phyloP scores from a whole-genome alignment of 2,329 filamentous ascomycete species.

The Apiospora hydei region DNA sequence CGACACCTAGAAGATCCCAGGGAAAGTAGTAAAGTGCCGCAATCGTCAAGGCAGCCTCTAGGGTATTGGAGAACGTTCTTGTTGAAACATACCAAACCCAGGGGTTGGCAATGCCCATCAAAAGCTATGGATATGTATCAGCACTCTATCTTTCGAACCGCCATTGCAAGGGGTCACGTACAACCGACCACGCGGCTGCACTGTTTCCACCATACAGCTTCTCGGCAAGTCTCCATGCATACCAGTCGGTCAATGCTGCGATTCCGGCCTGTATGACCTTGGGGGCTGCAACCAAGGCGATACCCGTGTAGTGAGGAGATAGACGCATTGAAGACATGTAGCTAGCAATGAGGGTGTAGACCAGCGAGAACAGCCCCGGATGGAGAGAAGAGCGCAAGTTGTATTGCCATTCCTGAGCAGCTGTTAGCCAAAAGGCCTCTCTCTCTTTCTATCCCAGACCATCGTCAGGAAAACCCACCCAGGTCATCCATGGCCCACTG shows the following conservation, averaged over 20 bases:
- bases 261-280: slow-evolving; percentile 79
- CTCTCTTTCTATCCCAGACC: not conserved
- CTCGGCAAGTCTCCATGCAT: slow-evolving; percentile 82
- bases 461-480: slow-evolving; percentile 66
- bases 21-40: slow-evolving; percentile 85
- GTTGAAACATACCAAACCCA: slow-evolving; percentile 98
- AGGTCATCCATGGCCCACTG: slow-evolving; percentile 91
- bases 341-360: slow-evolving; percentile 70
- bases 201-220: slow-evolving; percentile 73
- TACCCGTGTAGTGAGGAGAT: slow-evolving; percentile 23
- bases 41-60: slow-evolving; percentile 88
- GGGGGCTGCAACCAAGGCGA: slow-evolving; percentile 70
- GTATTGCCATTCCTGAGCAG: slow-evolving; percentile 86
- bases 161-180: slow-evolving; percentile 52
- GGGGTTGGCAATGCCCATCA: slow-evolving; percentile 76
- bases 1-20: slow-evolving; percentile 71
- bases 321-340: slow-evolving; percentile 49
- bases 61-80: slow-evolving; percentile 89
- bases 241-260: slow-evolving; percentile 82
- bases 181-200: slow-evolving; percentile 72
- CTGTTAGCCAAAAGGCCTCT: slow-evolving; percentile 27
- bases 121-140: slow-evolving; percentile 59
- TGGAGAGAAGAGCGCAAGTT: slow-evolving; percentile 90
- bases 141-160: not conserved
- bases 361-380: slow-evolving; percentile 81